Conservation (phyloP, 2,329 filamentous ascomycete species). For the Grosmannia penicillata region DNA sequence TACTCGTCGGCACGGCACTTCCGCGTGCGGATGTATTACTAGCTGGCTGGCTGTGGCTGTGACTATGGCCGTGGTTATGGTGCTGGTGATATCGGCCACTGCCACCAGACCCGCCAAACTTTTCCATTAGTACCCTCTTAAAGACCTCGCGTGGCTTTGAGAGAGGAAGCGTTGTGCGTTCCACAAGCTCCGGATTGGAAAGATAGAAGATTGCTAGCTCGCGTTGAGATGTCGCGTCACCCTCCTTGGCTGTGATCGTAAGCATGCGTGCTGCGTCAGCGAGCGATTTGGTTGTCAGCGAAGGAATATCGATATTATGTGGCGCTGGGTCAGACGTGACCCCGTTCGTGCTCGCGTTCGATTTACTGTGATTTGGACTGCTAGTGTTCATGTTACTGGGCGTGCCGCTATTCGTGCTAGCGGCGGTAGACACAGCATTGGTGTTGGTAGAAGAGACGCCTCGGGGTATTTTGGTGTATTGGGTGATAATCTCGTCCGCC, state of each 20-base stretch:
- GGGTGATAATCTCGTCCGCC: conserved; percentile 39
- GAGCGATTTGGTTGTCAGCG: conserved; percentile 49
- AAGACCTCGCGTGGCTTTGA: conserved; percentile 80
- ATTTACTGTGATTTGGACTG: too few species aligned
- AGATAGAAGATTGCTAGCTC: conserved; percentile 91
- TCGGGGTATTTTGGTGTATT: conserved; percentile 38
- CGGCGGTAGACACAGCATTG: too few species aligned
- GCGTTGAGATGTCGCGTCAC: conserved; percentile 73
- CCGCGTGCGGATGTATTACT: conserved; percentile 3
- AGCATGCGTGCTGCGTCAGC: conserved; percentile 78
- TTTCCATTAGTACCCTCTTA: conserved; percentile 71
- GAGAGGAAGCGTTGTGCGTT: conserved; percentile 67
- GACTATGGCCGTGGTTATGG: too few species aligned
- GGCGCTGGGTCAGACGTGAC: neutral
- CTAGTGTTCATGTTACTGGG: too few species aligned
- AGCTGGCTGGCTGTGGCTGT: too few species aligned
- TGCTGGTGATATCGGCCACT: conserved; percentile 10
- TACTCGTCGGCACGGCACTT: conserved; percentile 8
- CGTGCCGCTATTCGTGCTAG: too few species aligned
- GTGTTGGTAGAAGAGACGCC: conserved; percentile 2
- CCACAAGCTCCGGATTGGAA: conserved; percentile 74
- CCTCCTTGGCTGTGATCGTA: conserved; percentile 87
- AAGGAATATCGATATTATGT: conserved; percentile 11
- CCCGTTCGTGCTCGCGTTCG: too few species aligned
- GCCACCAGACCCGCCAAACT: conserved; percentile 24